Evolutionary conservation across 2,329 filamentous ascomycete species (phyloP).

Genomic region (Claviceps pazoutovae): DNA sequence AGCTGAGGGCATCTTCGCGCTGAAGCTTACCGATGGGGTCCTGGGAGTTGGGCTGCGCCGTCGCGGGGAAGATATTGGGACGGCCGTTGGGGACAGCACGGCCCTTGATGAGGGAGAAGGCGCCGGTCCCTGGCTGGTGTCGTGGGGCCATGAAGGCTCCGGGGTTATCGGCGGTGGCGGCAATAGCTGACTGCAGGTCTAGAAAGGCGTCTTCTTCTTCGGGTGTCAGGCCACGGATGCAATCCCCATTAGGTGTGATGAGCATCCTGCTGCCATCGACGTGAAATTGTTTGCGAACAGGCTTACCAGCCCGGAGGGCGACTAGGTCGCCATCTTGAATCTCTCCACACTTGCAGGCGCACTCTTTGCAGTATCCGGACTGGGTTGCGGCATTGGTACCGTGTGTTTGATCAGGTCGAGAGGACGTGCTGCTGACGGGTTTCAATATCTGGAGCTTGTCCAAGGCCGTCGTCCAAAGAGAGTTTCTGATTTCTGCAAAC

Average conservation of each 20-base stretch:
- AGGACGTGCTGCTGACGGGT: slow-evolving; percentile 18
- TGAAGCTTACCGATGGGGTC: slow-evolving; percentile 53
- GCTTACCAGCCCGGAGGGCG: slow-evolving; percentile 38
- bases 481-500: slow-evolving; percentile 21
- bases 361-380: slow-evolving; percentile 22
- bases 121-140: slow-evolving; percentile 37
- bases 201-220: slow-evolving; percentile 60
- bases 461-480: slow-evolving; percentile 18
- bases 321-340: slow-evolving; percentile 37
- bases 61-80: slow-evolving; percentile 45
- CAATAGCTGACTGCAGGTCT: slow-evolving; percentile 48
- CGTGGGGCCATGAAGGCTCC: slow-evolving; percentile 42
- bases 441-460: slow-evolving; percentile 25
- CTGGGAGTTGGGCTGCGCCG: slow-evolving; percentile 30
- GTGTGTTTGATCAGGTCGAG: slow-evolving; percentile 15
- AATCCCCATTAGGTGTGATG: slow-evolving; percentile 63
- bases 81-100: slow-evolving; percentile 50
- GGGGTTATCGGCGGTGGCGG: slow-evolving; percentile 34
- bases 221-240: slow-evolving; percentile 54
- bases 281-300: slow-evolving; percentile 43
- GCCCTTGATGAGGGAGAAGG: slow-evolving; percentile 50
- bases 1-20: slow-evolving; percentile 50
- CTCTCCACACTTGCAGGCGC: slow-evolving; percentile 25
- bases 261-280: slow-evolving; percentile 53
- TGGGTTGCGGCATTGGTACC: slow-evolving; percentile 11